A percentile compares a stretch with the other conserved stretches of the same genome.
Evolutionary conservation across 345 rosid species (phyloP).

Genomic region (Gossypium mustelinum): DNA sequence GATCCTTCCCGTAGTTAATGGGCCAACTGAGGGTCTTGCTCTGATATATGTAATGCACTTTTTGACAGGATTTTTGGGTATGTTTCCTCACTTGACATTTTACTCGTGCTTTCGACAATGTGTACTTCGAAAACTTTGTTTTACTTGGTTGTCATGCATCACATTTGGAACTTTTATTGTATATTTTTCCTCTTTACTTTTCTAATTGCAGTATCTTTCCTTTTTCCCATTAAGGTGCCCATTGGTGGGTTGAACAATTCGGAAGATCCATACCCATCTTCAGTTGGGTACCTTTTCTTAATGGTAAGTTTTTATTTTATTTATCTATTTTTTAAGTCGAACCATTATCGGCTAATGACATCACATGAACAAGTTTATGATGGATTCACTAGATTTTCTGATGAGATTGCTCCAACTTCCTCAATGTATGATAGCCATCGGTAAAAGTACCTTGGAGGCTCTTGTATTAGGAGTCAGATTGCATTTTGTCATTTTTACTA

Average conservation of each 20-base stretch:
- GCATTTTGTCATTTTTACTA: too few relatives aligned
- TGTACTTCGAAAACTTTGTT: constrained; percentile 8
- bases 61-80: constrained; percentile 87
- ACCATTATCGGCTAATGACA: not conserved
- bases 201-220: not conserved
- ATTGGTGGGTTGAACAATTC: constrained; percentile 83
- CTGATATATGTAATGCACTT: constrained; percentile 73
- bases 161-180: not conserved
- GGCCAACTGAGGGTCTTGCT: constrained; percentile 98
- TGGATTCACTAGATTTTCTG: not conserved
- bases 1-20: constrained; percentile 88
- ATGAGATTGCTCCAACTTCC: not conserved
- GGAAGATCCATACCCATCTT: constrained; percentile 64
- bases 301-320: constrained; percentile 44
- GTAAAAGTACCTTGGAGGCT: too few relatives aligned
- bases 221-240: constrained; percentile 56
- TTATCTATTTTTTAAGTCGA: not conserved
- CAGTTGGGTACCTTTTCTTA: constrained; percentile 75
- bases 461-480: too few relatives aligned
- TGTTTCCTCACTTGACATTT: constrained; percentile 17
- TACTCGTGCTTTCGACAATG: not conserved
- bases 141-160: not conserved
- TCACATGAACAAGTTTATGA: not conserved
- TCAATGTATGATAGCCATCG: not conserved
- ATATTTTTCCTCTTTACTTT: constrained; percentile 2